Evolutionary conservation across 2,329 filamentous ascomycete genomes (phyloP).

Genomic region (Microdochium bolleyi): DNA sequence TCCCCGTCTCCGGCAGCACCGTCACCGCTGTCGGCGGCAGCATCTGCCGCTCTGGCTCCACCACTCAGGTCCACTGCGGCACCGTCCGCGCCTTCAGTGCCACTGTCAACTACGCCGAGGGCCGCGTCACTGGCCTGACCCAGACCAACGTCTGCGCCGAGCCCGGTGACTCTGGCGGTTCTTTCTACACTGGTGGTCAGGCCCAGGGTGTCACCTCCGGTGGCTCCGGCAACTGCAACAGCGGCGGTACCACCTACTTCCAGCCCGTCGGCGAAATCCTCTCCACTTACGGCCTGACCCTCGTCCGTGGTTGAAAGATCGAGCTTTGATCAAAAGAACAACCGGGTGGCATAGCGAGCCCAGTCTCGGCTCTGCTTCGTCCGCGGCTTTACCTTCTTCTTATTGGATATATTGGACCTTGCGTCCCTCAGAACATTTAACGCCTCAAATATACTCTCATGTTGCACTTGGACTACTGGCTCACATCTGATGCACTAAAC

Average conservation of each 20-base stretch:
- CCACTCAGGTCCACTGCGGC: slow-evolving; percentile 29
- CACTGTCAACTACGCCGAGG: slow-evolving; percentile 28
- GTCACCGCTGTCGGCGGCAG: slow-evolving; percentile 22
- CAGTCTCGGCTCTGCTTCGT: too few relatives aligned
- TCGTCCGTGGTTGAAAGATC: slow-evolving; percentile 13
- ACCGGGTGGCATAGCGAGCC: too few relatives aligned
- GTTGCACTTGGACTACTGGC: too few relatives aligned
- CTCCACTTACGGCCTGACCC: slow-evolving; percentile 24
- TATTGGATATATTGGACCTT: too few relatives aligned
- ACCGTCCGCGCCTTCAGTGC: slow-evolving; percentile 23
- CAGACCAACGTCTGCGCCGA: slow-evolving; percentile 30
- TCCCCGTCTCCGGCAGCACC: slow-evolving; percentile 28
- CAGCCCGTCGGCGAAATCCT: slow-evolving; percentile 32
- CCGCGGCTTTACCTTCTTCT: too few relatives aligned
- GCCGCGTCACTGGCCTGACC: slow-evolving; percentile 29
- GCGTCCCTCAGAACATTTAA: too few relatives aligned
- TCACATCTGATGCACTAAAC: too few relatives aligned
- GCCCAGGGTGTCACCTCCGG: slow-evolving; percentile 33
- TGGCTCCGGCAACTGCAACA: slow-evolving; percentile 27
- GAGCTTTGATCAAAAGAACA: background rate
- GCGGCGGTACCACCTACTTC: slow-evolving; percentile 29
- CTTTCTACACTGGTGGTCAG: slow-evolving; percentile 29
- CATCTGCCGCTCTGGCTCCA: slow-evolving; percentile 33
- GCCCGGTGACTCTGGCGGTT: slow-evolving; percentile 31
- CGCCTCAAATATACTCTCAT: too few relatives aligned